Evolutionary conservation across 2,329 filamentous ascomycete species (phyloP), one percentile per base, ranked within the genome.

Genomic region (Juglanconis juglandina): DNA sequence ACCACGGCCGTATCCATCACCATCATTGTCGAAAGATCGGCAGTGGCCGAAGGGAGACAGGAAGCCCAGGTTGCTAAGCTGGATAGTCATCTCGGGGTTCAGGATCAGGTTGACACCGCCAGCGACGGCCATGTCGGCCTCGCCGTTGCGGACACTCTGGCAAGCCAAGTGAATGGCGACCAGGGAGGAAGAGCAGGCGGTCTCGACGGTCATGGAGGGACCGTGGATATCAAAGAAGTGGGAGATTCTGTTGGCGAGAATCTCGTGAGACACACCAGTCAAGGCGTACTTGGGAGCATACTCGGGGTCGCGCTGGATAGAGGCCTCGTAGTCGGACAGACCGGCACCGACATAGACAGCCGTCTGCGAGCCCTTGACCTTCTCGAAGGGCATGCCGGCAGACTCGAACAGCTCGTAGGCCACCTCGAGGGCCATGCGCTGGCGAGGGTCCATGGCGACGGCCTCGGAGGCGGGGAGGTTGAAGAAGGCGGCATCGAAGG

Each of bases 1-100:
- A 1, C 84, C 85, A 48, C 85, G 76, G 0, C 79, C 84, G 65
- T 87, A 89, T 0, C 86, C 86, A 60, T 82, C 81, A 35, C 81
- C 85, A 6, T 76, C 74, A 9, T 73, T 69, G 66, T 86, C 85
- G 66, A 81, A 85, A 13, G 80, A 79, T 60, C 77, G 76, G 51
- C 73, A 76, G 62, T 74, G 80, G 5, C 79, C 79, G 37, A 50
- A 59, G 30, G 57, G 57, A 4, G 57, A 59, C 44, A 59, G 44
- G 51, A 59, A 55, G 14, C 57, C 57, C 30, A 59, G 46, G 51
- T 59, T 59, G 57, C 51, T 55, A 42, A 59, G 57, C 42, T 59
- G 57, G 44, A 55, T 59, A 13, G 51, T 59, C 34, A 59, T 59
- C 62, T 78, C 75, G 1, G 77, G 76, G 53, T 79, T 80, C 3